phyloP scores from a whole-genome alignment of 2,329 filamentous ascomycete genomes.

The Penicillium glabrum region DNA sequence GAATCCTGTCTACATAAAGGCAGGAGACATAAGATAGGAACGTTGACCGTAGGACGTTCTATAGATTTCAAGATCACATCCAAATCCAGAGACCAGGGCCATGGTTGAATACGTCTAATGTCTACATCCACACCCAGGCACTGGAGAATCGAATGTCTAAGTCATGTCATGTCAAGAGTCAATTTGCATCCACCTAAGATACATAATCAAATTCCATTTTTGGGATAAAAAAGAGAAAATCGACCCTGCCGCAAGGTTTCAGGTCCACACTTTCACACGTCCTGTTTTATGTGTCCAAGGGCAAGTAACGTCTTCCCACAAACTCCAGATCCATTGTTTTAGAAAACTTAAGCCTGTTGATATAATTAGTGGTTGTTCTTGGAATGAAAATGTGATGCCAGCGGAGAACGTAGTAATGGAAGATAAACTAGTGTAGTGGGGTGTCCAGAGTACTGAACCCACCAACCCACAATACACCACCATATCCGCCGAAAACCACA shows the following conservation, averaged over 20 bases:
- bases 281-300: slow-evolving; percentile 27
- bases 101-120: slow-evolving; percentile 1
- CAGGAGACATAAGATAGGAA: not conserved
- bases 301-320: slow-evolving; percentile 34
- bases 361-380: slow-evolving; percentile 5
- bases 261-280: slow-evolving; percentile 33
- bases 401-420: not conserved
- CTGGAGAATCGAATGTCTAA: slow-evolving; percentile 11
- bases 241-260: slow-evolving; percentile 30
- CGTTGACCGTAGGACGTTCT: not conserved
- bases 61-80: not conserved
- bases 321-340: slow-evolving; percentile 36
- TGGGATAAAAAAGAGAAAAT: slow-evolving; percentile 33
- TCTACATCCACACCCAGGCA: not conserved
- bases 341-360: slow-evolving; percentile 31
- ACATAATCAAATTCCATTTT: slow-evolving; percentile 39
- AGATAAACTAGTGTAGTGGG: not conserved
- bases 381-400: not conserved
- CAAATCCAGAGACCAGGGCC: not conserved
- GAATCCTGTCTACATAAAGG: too few species aligned
- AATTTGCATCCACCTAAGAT: slow-evolving; percentile 44
- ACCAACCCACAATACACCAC: not conserved
- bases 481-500: not conserved
- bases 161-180: slow-evolving; percentile 41
- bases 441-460: not conserved